A percentile compares a stretch with the other conserved stretches of the same genome.
Evolutionary conservation across 371 early-diverging fungal genomes (phyloP).

Genomic region (Mucor irregularis): DNA sequence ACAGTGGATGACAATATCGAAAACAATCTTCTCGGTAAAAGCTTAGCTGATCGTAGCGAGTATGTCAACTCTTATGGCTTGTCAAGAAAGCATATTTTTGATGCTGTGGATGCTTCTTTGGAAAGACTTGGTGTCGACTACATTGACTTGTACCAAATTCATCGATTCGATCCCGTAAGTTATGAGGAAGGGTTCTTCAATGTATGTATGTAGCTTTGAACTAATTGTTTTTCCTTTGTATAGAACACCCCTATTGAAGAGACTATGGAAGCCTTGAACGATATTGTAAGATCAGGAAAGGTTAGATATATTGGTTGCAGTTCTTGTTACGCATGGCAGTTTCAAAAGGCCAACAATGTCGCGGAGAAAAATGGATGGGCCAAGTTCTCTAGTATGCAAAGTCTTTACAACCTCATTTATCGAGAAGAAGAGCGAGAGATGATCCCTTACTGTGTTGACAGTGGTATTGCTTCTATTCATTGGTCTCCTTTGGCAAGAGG

Average conservation of each 20-base stretch:
- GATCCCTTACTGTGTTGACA: slow-evolving; percentile 37
- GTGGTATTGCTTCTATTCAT: slow-evolving; percentile 37
- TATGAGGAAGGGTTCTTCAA: slow-evolving; percentile 5
- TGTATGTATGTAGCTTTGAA: no score
- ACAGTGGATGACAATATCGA: slow-evolving; percentile 2
- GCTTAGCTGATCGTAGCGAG: not conserved
- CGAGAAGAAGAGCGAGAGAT: slow-evolving; percentile 61
- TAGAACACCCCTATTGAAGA: slow-evolving; percentile 43
- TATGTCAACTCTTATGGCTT: slow-evolving; percentile 37
- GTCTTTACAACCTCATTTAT: slow-evolving; percentile 44
- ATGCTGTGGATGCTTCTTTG: slow-evolving; percentile 49
- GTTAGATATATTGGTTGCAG: slow-evolving; percentile 44
- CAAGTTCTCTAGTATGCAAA: slow-evolving; percentile 45
- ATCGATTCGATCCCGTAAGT: slow-evolving; percentile 33
- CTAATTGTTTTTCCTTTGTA: not conserved
- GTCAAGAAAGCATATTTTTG: slow-evolving; percentile 52
- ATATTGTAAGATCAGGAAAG: slow-evolving; percentile 45
- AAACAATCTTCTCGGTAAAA: not conserved
- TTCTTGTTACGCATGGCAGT: slow-evolving; percentile 31
- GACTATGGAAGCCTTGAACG: slow-evolving; percentile 53
- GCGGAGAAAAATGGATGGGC: slow-evolving; percentile 50
- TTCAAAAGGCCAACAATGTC: slow-evolving; percentile 26
- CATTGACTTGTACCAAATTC: slow-evolving; percentile 62
- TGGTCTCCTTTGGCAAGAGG: slow-evolving; percentile 44
- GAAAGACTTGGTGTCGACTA: slow-evolving; percentile 53